A percentile compares a stretch with the other conserved stretches of the same genome.
phyloP scores from a whole-genome alignment of 83 land plant genomes.

The Thuja plicata region DNA sequence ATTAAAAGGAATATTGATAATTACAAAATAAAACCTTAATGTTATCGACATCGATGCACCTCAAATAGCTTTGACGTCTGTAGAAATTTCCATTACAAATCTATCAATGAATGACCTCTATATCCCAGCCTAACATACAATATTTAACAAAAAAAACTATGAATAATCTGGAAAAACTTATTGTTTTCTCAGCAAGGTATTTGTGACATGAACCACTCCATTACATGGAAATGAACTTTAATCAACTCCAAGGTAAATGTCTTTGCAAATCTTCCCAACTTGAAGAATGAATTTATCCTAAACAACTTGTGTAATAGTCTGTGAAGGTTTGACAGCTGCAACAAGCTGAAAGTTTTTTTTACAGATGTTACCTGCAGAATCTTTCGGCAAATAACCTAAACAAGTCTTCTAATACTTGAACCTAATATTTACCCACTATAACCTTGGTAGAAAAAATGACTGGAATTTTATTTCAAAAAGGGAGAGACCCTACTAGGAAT shows the following conservation, averaged over 20 bases:
- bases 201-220: conserved; percentile 68
- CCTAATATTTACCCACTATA: too few relatives aligned
- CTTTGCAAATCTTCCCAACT: too few relatives aligned
- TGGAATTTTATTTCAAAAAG: too few relatives aligned
- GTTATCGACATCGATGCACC: neutral
- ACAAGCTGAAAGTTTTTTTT: too few relatives aligned
- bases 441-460: too few relatives aligned
- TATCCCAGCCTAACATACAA: neutral
- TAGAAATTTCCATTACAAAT: neutral
- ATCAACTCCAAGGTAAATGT: conserved; percentile 64
- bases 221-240: conserved; percentile 72
- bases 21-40: neutral
- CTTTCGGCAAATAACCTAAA: too few relatives aligned
- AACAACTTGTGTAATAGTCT: too few relatives aligned
- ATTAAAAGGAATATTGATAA: neutral
- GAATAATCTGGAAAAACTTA: neutral
- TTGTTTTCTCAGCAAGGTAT: conserved; percentile 56
- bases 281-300: too few relatives aligned
- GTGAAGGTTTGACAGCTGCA: too few relatives aligned
- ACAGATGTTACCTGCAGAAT: too few relatives aligned
- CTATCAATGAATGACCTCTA: neutral
- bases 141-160: neutral
- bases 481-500: too few relatives aligned
- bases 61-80: neutral
- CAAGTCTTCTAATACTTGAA: too few relatives aligned